A percentile compares a stretch with the other conserved stretches of the same genome.
Evolutionary conservation across 371 early-diverging fungal species (phyloP).

Genomic region (Apophysomyces variabilis): DNA sequence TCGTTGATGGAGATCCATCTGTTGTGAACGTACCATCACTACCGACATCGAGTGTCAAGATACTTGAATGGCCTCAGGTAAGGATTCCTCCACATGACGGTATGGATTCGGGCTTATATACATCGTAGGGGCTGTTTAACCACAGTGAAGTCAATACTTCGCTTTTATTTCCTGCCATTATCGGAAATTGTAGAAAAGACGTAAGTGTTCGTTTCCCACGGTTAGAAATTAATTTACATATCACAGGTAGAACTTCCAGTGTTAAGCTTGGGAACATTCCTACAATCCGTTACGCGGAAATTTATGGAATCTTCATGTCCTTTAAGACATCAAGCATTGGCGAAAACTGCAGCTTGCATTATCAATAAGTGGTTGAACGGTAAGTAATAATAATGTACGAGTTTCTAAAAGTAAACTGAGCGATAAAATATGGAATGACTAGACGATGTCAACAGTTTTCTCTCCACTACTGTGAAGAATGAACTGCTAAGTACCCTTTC

Average conservation of each 20-base stretch:
- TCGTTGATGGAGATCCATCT: conserved; percentile 11
- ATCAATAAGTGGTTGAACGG: conserved; percentile 57
- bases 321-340: conserved; percentile 37
- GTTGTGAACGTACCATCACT: conserved; percentile 1
- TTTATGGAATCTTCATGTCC: conserved; percentile 36
- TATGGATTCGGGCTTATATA: background rate
- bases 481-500: conserved; percentile 15
- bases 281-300: conserved; percentile 41
- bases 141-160: conserved; percentile 24
- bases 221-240: background rate
- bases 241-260: conserved; percentile 49
- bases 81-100: background rate
- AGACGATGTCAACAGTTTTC: conserved; percentile 23
- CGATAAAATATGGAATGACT: background rate
- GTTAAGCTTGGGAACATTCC: conserved; percentile 36
- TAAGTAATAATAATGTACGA: conserved; percentile 13
- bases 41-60: background rate
- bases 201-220: conserved; percentile 21
- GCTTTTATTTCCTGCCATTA: conserved; percentile 38
- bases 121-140: background rate
- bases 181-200: conserved; percentile 39
- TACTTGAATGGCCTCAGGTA: background rate
- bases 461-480: conserved; percentile 9
- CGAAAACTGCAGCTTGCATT: conserved; percentile 50
- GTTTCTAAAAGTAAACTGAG: no score